Evolutionary conservation across 73 alveolate species (phyloP).

Genomic region (Paramecium primaurelia): DNA sequence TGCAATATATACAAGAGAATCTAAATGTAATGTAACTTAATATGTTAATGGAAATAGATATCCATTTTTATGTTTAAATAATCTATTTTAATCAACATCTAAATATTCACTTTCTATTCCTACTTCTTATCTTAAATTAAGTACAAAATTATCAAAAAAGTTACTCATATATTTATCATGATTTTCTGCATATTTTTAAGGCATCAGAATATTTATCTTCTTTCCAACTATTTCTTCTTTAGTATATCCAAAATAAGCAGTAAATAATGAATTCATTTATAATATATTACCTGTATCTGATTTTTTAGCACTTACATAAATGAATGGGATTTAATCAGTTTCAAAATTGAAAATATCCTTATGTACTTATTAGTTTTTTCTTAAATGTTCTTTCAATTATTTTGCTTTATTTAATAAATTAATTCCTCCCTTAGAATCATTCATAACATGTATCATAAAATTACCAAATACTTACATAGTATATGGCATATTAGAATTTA

Average conservation of each 20-base stretch:
- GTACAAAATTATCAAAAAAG: slow-evolving; percentile 23
- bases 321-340: slow-evolving; percentile 29
- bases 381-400: neutral
- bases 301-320: neutral
- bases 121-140: neutral
- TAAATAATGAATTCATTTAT: slow-evolving; percentile 40
- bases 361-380: neutral
- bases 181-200: slow-evolving; percentile 2
- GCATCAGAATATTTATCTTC: neutral
- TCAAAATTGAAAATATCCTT: neutral
- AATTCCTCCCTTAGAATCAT: neutral
- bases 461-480: neutral
- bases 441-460: neutral
- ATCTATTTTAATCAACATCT: slow-evolving; percentile 12
- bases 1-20: neutral
- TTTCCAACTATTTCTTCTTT: slow-evolving; percentile 47
- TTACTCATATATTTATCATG: slow-evolving; percentile 34
- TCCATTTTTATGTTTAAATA: slow-evolving; percentile 46
- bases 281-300: neutral
- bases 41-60: slow-evolving; percentile 41
- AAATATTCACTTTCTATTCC: neutral
- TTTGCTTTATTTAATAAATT: neutral
- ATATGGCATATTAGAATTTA: neutral
- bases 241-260: slow-evolving; percentile 44
- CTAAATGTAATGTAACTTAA: slow-evolving; percentile 17